Evolutionary conservation across 345 rosid species (phyloP), one percentile per base, ranked within the genome.

Genomic region (Brassica cretica): DNA sequence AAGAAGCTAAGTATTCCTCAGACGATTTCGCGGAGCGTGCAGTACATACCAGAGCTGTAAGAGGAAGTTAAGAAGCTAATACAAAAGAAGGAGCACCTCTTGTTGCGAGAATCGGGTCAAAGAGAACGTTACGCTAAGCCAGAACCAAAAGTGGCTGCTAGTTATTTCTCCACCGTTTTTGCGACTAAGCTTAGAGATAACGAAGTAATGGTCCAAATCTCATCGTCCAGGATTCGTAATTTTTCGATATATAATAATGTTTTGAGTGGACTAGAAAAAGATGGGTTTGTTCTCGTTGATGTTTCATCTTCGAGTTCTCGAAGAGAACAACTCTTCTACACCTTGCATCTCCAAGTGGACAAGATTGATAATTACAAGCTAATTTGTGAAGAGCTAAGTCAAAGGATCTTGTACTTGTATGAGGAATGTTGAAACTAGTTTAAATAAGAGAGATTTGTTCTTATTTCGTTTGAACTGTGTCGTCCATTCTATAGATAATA

Each of bases 241-340:
- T 82, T 79, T 49, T 73, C 85, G 35, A 84, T 93, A 53, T 66
- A 70, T 51, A 69, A 70, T 51, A 69, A 79, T 64, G 81, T 90
- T 21, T 66, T 91, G 80, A 53, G 64, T 37, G 73, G 71, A 1
- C 70, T 91, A 46, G 87, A 89, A 75, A 76, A 83, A 49, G 83
- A 84, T 60, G 96, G 90, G 0, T 71, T 86, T 27, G 63, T 74
- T 61, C 80, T 88, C 6, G 49, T 84, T 8, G 86, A 87, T 55
- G 81, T 88, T 68, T 91, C 94, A 64, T 90, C 89, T 25, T 86
- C 88, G 58, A 75, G 84, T 51, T 85, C 90, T 56, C 84, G 41
- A 30, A 86, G 76, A 30, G 91, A 82, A 35, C 84, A 80, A 64
- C 65, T 85, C 56, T 88, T 91, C 82, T 79, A 84, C 74, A 86